A percentile compares a stretch with the other conserved stretches of the same genome.
Evolutionary conservation across 2,329 filamentous ascomycete species (phyloP).

Genomic region (Epichloe bromicola): DNA sequence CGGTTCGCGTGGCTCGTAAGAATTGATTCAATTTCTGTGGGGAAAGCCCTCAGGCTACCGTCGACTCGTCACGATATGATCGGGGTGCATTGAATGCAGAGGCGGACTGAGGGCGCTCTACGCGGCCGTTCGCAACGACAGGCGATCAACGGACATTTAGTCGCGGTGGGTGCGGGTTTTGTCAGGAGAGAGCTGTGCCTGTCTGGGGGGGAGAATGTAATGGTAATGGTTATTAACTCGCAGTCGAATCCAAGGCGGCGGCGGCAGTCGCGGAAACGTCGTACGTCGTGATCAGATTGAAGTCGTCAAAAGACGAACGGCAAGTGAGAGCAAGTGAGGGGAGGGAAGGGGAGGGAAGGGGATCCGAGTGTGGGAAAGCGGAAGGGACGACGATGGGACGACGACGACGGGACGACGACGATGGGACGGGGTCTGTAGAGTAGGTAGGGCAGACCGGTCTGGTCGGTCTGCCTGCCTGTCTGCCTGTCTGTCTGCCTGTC

Average conservation of each 20-base stretch:
- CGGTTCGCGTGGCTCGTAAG: background rate
- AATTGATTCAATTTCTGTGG: background rate
- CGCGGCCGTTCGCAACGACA: background rate
- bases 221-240: background rate
- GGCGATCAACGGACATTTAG: background rate
- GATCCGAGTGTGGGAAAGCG: too few relatives aligned
- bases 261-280: background rate
- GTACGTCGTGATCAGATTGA: background rate
- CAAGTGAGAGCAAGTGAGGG: background rate
- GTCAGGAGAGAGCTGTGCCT: background rate
- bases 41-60: conserved; percentile 1
- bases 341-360: background rate
- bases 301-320: background rate
- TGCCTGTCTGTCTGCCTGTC: too few relatives aligned
- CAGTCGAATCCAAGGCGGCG: background rate
- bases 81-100: conserved; percentile 2
- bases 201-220: background rate
- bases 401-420: too few relatives aligned
- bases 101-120: background rate
- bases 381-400: too few relatives aligned
- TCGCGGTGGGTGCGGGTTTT: background rate
- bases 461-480: too few relatives aligned
- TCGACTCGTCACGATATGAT: background rate
- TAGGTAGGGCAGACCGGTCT: too few relatives aligned
- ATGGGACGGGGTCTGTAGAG: too few relatives aligned